Percentiles rank a stretch among this genome's conserved stretches.
Evolutionary conservation across 2,329 filamentous ascomycete genomes (phyloP).

Genomic region (Diaporthe ilicicola): DNA sequence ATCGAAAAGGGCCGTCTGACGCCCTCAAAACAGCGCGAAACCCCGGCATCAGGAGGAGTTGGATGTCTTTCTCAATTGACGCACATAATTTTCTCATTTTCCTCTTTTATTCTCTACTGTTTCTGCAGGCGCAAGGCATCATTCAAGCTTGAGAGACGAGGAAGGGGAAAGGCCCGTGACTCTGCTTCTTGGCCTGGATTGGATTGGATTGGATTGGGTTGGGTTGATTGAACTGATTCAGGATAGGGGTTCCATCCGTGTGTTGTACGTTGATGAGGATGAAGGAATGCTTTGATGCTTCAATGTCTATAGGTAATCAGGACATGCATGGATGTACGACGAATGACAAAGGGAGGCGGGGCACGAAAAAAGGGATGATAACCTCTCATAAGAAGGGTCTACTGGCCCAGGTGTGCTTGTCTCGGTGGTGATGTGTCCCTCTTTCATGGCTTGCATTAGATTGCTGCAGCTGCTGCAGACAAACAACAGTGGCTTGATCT

Average conservation of each 20-base stretch:
- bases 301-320: slow-evolving; percentile 19
- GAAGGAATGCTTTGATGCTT: slow-evolving; percentile 13
- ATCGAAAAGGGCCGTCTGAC: background rate
- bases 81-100: slow-evolving; percentile 3
- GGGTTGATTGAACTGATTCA: background rate
- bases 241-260: background rate
- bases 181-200: background rate
- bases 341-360: slow-evolving; percentile 7
- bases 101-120: background rate
- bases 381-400: background rate
- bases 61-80: background rate
- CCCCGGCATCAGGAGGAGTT: slow-evolving; percentile 16
- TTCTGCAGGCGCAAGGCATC: slow-evolving; percentile 17
- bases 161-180: background rate
- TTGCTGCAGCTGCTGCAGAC: background rate
- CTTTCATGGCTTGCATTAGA: background rate
- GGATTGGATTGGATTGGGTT: background rate
- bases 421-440: background rate
- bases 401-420: background rate
- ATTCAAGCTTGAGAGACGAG: background rate
- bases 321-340: slow-evolving; percentile 19
- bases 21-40: background rate
- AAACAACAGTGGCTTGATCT: background rate
- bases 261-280: slow-evolving; percentile 15
- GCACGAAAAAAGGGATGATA: slow-evolving; percentile 17